phyloP scores from a whole-genome alignment of 495 filamentous ascomycete species.

The Tuber aestivum region DNA sequence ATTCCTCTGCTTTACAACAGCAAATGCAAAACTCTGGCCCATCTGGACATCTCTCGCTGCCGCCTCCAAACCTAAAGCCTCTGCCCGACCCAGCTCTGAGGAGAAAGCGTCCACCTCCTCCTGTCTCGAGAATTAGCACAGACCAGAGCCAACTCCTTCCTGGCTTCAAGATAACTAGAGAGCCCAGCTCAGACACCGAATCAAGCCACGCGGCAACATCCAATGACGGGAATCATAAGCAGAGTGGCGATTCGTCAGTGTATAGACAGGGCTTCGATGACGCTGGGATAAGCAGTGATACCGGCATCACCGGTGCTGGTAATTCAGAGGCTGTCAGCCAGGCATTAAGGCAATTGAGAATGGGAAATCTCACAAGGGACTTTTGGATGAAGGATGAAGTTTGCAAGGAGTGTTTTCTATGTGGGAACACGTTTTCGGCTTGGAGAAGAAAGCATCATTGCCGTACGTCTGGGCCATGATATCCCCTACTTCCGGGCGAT shows the following conservation, averaged over 20 bases:
- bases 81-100: conserved; percentile 11
- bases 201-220: conserved; percentile 39
- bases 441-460: conserved; percentile 97
- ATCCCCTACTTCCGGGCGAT: neutral
- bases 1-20: conserved; percentile 19
- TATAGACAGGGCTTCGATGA: conserved; percentile 36
- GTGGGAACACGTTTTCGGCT: conserved; percentile 80
- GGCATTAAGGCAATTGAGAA: conserved; percentile 63
- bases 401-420: conserved; percentile 94
- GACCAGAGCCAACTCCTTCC: conserved; percentile 38
- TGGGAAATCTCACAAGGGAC: conserved; percentile 80
- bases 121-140: conserved; percentile 33
- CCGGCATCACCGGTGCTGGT: conserved; percentile 42
- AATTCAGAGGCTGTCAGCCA: conserved; percentile 57
- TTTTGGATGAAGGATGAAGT: conserved; percentile 99
- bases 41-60: conserved; percentile 20
- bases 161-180: conserved; percentile 35
- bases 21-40: conserved; percentile 18
- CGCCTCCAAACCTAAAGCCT: conserved; percentile 15
- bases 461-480: conserved; percentile 50
- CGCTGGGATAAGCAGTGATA: conserved; percentile 22
- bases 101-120: conserved; percentile 27
- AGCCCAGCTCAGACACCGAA: conserved; percentile 33
- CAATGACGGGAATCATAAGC: conserved; percentile 29
- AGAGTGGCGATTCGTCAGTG: conserved; percentile 33